Conservation (phyloP, 176 grass and related monocot genomes). For the Carex pumila region DNA sequence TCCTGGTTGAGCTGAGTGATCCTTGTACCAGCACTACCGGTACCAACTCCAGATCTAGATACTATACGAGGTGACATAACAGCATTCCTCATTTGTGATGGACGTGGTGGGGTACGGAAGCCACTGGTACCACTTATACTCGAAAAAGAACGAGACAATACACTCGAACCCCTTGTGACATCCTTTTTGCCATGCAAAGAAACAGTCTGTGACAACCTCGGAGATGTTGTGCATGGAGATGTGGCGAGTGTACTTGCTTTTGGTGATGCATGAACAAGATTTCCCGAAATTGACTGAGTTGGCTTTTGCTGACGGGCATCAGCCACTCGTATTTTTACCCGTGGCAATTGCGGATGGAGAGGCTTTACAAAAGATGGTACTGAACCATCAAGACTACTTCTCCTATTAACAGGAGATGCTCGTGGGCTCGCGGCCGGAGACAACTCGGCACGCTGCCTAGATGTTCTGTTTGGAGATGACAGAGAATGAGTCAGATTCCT, state of each 20-base stretch:
- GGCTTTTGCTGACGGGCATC: not conserved
- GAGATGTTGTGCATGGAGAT: not conserved
- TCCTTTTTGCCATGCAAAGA: constrained; percentile 6
- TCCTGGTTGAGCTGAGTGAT: not conserved
- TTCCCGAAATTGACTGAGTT: not conserved
- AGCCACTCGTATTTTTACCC: not conserved
- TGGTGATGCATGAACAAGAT: not conserved
- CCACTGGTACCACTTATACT: not conserved
- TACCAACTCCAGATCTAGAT: not conserved
- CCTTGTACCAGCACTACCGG: not conserved
- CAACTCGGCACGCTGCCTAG: not conserved
- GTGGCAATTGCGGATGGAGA: not conserved
- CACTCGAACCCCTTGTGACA: not conserved
- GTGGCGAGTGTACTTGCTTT: not conserved
- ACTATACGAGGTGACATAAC: not conserved
- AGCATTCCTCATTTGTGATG: not conserved
- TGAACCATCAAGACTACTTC: constrained; percentile 14
- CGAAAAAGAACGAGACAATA: not conserved
- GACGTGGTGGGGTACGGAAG: not conserved
- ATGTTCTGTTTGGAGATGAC: not conserved
- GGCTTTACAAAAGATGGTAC: constrained; percentile 2
- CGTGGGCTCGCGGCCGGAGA: not conserved
- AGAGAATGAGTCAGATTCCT: not conserved
- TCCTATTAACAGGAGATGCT: not conserved
- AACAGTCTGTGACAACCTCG: not conserved